Conservation (phyloP, 495 filamentous ascomycete genomes). For the Entonaema liquescens region DNA sequence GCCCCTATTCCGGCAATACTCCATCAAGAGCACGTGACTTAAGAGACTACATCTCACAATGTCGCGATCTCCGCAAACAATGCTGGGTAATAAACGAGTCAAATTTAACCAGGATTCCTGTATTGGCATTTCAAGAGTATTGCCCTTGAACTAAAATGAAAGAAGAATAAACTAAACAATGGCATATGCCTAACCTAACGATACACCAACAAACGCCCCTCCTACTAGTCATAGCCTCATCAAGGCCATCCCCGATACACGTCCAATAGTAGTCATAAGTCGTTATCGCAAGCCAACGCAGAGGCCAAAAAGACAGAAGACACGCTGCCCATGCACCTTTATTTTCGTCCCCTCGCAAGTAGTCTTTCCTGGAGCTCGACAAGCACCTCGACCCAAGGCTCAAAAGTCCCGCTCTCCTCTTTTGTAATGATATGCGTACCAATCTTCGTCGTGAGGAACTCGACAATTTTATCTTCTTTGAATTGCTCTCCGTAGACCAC, state of each 20-base stretch:
- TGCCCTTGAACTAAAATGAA: not conserved
- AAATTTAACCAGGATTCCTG: not conserved
- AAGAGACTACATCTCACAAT: no score
- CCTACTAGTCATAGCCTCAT: not conserved
- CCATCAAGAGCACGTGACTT: no score
- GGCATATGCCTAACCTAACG: constrained; percentile 16
- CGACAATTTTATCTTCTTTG: constrained; percentile 68
- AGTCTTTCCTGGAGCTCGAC: constrained; percentile 65
- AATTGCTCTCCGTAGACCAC: constrained; percentile 75
- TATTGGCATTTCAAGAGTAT: not conserved
- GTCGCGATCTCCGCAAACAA: no score
- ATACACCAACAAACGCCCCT: constrained; percentile 15
- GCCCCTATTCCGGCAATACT: no score
- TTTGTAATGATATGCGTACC: constrained; percentile 49
- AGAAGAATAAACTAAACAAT: not conserved
- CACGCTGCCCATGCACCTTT: not conserved
- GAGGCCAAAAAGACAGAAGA: not conserved
- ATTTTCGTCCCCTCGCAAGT: constrained; percentile 63
- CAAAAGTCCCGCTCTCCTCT: constrained; percentile 42
- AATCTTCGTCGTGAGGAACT: constrained; percentile 63
- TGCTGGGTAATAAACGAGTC: not conserved
- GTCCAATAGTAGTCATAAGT: constrained; percentile 35
- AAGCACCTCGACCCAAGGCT: constrained; percentile 64
- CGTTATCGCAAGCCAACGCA: constrained; percentile 26
- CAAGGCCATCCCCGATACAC: not conserved